These are phyloP conservation scores for Fragaria vesca DNA, from an alignment of 306 rosid species.

Conservation along the genomic window DNA sequence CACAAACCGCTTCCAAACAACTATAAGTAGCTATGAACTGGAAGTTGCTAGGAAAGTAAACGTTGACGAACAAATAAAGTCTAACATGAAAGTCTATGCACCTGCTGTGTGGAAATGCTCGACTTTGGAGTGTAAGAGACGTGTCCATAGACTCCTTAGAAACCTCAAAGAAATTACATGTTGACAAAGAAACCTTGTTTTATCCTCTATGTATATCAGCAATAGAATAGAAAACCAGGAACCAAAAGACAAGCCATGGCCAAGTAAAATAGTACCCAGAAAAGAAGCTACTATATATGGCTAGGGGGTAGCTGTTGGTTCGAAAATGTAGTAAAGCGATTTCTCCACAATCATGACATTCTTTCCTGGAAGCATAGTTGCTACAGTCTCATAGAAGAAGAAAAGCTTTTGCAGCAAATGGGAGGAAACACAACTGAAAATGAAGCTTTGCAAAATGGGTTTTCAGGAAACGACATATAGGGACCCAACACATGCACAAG, in stretches of 20 bases:
- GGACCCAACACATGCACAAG: not conserved
- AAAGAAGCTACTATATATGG: not conserved
- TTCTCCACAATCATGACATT: not conserved
- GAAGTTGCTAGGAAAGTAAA: not conserved
- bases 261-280: not conserved
- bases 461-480: not conserved
- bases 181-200: not conserved
- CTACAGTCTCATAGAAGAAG: not conserved
- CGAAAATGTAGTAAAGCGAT: not conserved
- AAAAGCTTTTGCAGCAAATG: not conserved
- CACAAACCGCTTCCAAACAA: not conserved
- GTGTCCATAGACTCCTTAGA: not conserved
- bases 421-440: not conserved
- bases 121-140: not conserved
- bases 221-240: not conserved
- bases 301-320: not conserved
- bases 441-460: not conserved
- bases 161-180: conserved; percentile 17
- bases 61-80: not conserved
- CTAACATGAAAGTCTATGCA: not conserved
- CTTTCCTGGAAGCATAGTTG: not conserved
- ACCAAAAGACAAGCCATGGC: not conserved
- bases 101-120: not conserved
- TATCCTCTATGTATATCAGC: not conserved
- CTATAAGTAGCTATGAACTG: not conserved